These are phyloP conservation scores for Fusarium gaditjirri DNA, from an alignment of 2,329 filamentous ascomycete species.

Conservation along the genomic window DNA sequence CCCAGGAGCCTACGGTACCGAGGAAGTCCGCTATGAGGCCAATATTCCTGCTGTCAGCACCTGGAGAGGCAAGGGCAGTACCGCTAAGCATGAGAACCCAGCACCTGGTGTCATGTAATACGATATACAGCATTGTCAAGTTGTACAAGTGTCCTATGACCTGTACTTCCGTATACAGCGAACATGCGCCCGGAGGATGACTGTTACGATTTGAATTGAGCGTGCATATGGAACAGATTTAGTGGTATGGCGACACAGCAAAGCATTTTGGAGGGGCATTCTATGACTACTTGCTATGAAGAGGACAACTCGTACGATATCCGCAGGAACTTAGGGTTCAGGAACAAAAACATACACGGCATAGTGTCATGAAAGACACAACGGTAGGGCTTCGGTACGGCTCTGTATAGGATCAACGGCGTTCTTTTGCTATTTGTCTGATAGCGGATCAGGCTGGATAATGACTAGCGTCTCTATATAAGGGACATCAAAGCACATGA, in stretches of 20 bases:
- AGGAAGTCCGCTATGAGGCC: slow-evolving; percentile 87
- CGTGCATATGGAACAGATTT: slow-evolving; percentile 25
- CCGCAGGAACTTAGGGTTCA: slow-evolving; percentile 1
- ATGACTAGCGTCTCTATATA: slow-evolving; percentile 24
- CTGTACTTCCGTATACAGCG: not conserved
- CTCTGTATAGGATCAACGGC: slow-evolving; percentile 33
- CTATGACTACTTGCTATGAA: slow-evolving; percentile 17
- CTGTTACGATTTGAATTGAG: slow-evolving; percentile 31
- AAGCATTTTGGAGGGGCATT: slow-evolving; percentile 25
- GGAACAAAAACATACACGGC: slow-evolving; percentile 14
- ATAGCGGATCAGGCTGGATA: slow-evolving; percentile 28
- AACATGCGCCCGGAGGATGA: not conserved
- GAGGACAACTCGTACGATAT: slow-evolving; percentile 10
- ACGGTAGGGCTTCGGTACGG: slow-evolving; percentile 7
- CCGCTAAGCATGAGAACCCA: slow-evolving; percentile 84
- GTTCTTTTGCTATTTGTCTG: slow-evolving; percentile 34
- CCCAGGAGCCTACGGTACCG: slow-evolving; percentile 91
- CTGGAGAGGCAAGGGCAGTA: slow-evolving; percentile 93
- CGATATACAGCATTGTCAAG: not conserved
- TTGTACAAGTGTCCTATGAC: not conserved
- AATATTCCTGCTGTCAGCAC: slow-evolving; percentile 97
- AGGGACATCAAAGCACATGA: slow-evolving; percentile 26
- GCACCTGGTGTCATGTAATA: slow-evolving; percentile 50
- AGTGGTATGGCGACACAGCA: slow-evolving; percentile 18
- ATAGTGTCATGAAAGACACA: slow-evolving; percentile 13